Base-by-base conservation (phyloP, 176 grass and related monocot species). In the Cenchrus purpureus region DNA sequence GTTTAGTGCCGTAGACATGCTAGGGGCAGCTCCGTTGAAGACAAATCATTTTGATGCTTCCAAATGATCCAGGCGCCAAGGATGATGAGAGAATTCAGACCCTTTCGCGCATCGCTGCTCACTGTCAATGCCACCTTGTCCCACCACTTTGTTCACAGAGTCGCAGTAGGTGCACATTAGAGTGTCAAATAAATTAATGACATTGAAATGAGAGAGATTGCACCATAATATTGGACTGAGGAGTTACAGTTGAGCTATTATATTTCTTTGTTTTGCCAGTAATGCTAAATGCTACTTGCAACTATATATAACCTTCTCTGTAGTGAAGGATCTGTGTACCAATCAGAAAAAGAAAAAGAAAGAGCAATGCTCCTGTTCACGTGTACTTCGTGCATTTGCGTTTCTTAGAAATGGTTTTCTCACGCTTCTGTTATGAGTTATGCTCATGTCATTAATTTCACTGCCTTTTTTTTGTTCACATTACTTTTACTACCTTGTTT, bases 261-360 rank as follows among this genome's bases (percentile, higher is more conserved):
- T 79, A n/a, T n/a, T 20, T 79, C 51, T 29, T 73, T 11, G 5
- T 82, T 82, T 67, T 13, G 19, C 20, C 0, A 0, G 46, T 53
- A 68, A 76, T n/a, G 7, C 50, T 81, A 81, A 32, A 82, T 65
- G n/a, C 37, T 37, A 78, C 10, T 81, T 37, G 71, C 44, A 82
- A 11, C 2, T 80, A 32, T 20, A 80, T 3, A 62, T 67, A 40
- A 71, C 17, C 28, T 58, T 31, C n/a, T 73, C 19, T 44, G 51
- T 82, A 70, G 19, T 65, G 5, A 65, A 85, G 54, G 31, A 25
- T 49, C 20, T 17, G 32, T 60, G 61, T 13, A n/a, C 58, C 9
- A 8, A 22, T 25, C 49, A 22, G 3, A 40, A 40, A 40, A 40
- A 40, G 3, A 60, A 60, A 60, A 22, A 22, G 5, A 65, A 85